A percentile compares a stretch with the other conserved stretches of the same genome.
Conservation (phyloP, 768 basidiomycete species). For the Mrakia blollopis region DNA sequence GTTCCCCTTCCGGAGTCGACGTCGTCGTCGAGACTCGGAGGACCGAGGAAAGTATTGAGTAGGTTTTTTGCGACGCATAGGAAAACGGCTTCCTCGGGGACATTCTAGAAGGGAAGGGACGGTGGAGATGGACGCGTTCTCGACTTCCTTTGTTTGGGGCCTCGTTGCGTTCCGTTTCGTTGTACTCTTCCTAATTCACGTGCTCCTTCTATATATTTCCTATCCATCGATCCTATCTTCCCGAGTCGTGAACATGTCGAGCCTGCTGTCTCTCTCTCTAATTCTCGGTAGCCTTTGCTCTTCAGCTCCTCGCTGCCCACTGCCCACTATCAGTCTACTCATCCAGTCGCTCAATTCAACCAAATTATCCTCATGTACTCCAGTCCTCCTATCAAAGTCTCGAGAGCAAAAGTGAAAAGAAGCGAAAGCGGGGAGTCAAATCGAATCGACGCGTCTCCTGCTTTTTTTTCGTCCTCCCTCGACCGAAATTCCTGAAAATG, state of each 20-base stretch:
- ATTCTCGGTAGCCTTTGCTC: neutral
- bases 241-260: neutral
- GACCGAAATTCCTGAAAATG: neutral
- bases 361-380: neutral
- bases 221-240: neutral
- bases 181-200: neutral
- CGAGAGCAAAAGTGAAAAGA: neutral
- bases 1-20: neutral
- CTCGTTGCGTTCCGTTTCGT: too few relatives aligned
- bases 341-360: neutral
- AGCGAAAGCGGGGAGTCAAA: neutral
- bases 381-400: too few relatives aligned
- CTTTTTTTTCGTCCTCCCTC: neutral
- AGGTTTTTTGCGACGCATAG: neutral
- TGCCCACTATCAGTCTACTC: neutral
- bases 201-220: neutral
- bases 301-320: neutral
- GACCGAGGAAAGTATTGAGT: neutral
- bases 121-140: neutral
- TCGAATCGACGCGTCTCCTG: neutral
- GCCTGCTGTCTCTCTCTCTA: neutral
- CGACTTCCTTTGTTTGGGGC: too few relatives aligned
- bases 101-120: neutral
- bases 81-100: slow-evolving; percentile 1
- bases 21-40: neutral